A percentile compares a stretch with the other conserved stretches of the same genome.
These are phyloP conservation scores for Gomphus bonarii DNA, from an alignment of 1,284 basidiomycete species.

Conservation along the genomic window DNA sequence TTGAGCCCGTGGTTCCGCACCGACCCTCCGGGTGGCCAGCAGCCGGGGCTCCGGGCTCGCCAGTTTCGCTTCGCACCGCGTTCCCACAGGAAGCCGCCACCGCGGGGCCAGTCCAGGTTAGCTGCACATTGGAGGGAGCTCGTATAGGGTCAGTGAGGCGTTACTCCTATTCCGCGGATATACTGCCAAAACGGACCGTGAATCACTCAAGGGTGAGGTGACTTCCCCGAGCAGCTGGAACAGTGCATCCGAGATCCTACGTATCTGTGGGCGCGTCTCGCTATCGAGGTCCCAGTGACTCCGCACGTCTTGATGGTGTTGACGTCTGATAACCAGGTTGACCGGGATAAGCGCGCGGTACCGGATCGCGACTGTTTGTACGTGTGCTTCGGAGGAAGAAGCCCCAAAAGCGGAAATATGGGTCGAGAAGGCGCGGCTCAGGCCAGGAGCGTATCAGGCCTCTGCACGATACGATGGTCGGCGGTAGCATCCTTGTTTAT, in stretches of 20 bases:
- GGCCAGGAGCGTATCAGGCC: not conserved
- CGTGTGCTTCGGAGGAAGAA: not conserved
- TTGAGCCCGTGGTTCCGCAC: not conserved
- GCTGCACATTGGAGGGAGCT: not conserved
- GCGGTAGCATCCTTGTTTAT: not conserved
- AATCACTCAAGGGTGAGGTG: not conserved
- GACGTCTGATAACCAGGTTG: not conserved
- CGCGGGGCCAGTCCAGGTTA: not conserved
- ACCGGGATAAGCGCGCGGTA: not conserved
- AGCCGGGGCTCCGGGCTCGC: not conserved
- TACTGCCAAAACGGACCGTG: not conserved
- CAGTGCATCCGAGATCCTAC: not conserved
- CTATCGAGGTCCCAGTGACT: not conserved
- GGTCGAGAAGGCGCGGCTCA: not conserved
- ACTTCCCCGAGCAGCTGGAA: not conserved
- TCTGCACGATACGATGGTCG: not conserved
- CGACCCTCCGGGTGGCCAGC: not conserved
- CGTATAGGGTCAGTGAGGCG: not conserved
- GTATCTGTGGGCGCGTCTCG: not conserved
- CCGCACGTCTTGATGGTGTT: constrained; percentile 3
- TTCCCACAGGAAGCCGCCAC: not conserved
- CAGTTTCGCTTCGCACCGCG: not conserved
- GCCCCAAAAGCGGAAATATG: no score
- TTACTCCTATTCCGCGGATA: not conserved
- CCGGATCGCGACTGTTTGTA: not conserved